Conservation (phyloP, 192 early-diverging fungal species). For the Geranomyces variabilis region DNA sequence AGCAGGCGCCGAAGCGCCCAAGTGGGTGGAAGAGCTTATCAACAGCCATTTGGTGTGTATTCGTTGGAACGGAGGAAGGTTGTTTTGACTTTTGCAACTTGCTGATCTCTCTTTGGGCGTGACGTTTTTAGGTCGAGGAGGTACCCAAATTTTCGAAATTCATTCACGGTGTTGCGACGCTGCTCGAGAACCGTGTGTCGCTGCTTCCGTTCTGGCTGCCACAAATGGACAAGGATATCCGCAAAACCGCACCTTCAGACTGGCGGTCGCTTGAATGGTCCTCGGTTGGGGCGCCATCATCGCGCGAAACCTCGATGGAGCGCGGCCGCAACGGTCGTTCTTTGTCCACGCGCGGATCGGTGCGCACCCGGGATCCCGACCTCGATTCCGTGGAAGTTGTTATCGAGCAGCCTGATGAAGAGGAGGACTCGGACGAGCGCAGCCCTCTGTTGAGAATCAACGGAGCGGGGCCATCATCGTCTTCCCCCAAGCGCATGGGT, state of each 20-base stretch:
- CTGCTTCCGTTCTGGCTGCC: constrained; percentile 94
- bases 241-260: constrained; percentile 63
- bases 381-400: constrained; percentile 29
- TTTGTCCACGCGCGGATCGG: neutral
- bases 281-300: constrained; percentile 15
- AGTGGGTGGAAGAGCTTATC: constrained; percentile 92
- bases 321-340: constrained; percentile 11
- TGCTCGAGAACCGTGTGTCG: constrained; percentile 70
- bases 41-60: constrained; percentile 74
- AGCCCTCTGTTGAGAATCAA: constrained; percentile 23
- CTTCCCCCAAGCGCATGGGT: no score
- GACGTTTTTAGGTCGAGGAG: constrained; percentile 62
- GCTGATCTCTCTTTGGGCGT: neutral
- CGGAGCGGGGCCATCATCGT: neutral
- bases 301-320: constrained; percentile 21
- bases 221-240: constrained; percentile 94
- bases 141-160: constrained; percentile 99
- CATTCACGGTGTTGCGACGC: constrained; percentile 89
- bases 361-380: constrained; percentile 2
- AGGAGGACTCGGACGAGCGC: constrained; percentile 30
- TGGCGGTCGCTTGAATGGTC: constrained; percentile 36
- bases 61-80: neutral
- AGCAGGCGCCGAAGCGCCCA: constrained; percentile 84
- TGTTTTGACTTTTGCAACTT: neutral
- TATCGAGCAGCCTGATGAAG: constrained; percentile 26